Percentiles rank a stretch among this genome's conserved stretches.
Evolutionary conservation across 352 stramenopile genomes (phyloP).

Genomic region (Globisporangium abappressorium): DNA sequence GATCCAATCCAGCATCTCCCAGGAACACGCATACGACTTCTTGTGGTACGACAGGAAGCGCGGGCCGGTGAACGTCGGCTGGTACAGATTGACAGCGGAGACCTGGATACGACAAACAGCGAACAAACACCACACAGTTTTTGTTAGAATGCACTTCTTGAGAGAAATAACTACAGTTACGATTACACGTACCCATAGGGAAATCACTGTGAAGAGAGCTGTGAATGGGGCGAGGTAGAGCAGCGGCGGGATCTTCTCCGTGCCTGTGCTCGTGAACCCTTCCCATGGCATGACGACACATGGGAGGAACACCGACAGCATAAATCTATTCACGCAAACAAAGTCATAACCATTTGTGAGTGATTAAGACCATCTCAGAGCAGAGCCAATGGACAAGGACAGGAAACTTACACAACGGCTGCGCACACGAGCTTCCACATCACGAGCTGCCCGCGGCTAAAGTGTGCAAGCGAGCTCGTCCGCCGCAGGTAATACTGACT

Average conservation of each 20-base stretch:
- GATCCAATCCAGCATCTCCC: slow-evolving; percentile 67
- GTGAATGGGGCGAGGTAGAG: slow-evolving; percentile 42
- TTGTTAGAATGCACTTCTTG: no score
- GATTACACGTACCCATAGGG: slow-evolving; percentile 39
- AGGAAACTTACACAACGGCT: slow-evolving; percentile 39
- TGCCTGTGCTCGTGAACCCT: slow-evolving; percentile 37
- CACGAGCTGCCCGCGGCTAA: slow-evolving; percentile 50
- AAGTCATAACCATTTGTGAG: not conserved
- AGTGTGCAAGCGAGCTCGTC: slow-evolving; percentile 40
- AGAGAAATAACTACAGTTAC: no score
- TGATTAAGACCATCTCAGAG: not conserved
- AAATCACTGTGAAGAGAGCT: slow-evolving; percentile 47
- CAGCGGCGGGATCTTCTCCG: slow-evolving; percentile 50
- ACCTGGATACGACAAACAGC: slow-evolving; percentile 22
- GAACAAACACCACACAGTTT: not conserved
- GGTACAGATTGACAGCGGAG: slow-evolving; percentile 51
- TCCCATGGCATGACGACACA: slow-evolving; percentile 47
- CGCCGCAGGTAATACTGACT: slow-evolving; percentile 51
- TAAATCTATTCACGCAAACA: slow-evolving; percentile 31
- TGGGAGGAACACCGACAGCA: slow-evolving; percentile 49
- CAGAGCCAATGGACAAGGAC: not conserved
- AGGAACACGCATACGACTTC: slow-evolving; percentile 46
- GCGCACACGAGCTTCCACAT: slow-evolving; percentile 60
- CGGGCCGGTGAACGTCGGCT: slow-evolving; percentile 51
- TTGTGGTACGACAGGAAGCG: slow-evolving; percentile 56